Evolutionary conservation across 2,329 filamentous ascomycete genomes (phyloP).

Genomic region (Hymenoscyphus albidus): DNA sequence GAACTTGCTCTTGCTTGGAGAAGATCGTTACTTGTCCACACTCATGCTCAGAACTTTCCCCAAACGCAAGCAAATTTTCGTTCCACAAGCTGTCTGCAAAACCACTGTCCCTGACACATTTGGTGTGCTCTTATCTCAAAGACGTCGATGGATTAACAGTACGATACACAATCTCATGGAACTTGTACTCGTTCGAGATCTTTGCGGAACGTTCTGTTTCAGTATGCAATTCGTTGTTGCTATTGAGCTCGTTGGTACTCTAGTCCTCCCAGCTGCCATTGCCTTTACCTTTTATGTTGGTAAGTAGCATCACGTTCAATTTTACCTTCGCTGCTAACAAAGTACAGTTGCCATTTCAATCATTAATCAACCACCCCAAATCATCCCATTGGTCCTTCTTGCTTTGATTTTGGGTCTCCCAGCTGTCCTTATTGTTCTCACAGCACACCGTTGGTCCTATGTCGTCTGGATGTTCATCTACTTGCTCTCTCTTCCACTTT

Average conservation of each 20-base stretch:
- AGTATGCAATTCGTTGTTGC: constrained; percentile 99
- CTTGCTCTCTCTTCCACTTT: constrained; percentile 84
- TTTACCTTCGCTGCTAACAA: constrained; percentile 18
- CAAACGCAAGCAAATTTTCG: constrained; percentile 97
- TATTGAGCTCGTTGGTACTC: constrained; percentile 88
- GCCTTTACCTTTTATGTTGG: constrained; percentile 94
- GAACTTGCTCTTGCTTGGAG: constrained; percentile 85
- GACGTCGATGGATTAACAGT: constrained; percentile 98
- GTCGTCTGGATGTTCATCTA: constrained; percentile 98
- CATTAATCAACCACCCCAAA: constrained; percentile 68
- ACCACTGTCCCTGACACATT: constrained; percentile 94
- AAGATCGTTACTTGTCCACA: constrained; percentile 93
- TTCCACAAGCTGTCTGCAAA: constrained; percentile 98
- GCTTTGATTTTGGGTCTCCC: constrained; percentile 91
- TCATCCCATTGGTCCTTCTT: constrained; percentile 87
- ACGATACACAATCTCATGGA: constrained; percentile 99
- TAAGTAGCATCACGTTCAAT: constrained; percentile 46
- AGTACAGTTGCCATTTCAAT: constrained; percentile 77
- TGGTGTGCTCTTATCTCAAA: constrained; percentile 86
- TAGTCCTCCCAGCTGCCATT: constrained; percentile 93
- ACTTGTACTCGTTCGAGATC: constrained; percentile 86
- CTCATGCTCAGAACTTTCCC: constrained; percentile 98
- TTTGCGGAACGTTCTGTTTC: constrained; percentile 99
- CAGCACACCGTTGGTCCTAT: constrained; percentile 88
- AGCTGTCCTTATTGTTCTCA: constrained; percentile 85